Evolutionary conservation across 768 basidiomycete species (phyloP).

Genomic region (Xerocomellus dryophilus): DNA sequence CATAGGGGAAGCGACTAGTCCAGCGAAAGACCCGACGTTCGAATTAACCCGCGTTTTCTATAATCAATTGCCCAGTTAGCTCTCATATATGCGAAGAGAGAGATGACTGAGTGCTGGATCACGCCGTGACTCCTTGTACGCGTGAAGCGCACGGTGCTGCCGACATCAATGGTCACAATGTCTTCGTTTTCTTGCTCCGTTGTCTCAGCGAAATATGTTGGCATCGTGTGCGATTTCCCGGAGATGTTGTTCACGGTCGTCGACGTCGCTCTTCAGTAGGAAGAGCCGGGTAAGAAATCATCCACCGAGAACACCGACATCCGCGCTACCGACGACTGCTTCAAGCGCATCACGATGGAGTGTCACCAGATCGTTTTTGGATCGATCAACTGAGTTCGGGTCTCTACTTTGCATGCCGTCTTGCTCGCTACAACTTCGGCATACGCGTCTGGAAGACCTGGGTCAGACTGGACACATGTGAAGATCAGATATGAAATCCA

Average conservation of each 20-base stretch:
- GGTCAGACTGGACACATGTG: too few relatives aligned
- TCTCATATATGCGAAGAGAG: background rate
- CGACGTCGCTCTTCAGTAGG: background rate
- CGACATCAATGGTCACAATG: constrained; percentile 83
- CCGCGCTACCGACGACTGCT: constrained; percentile 44
- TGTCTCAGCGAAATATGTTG: constrained; percentile 78
- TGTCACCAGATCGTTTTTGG: constrained; percentile 49
- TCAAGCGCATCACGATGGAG: constrained; percentile 57
- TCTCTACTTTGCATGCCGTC: constrained; percentile 48
- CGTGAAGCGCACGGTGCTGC: constrained; percentile 78
- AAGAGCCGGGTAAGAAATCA: background rate
- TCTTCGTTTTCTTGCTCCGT: constrained; percentile 71
- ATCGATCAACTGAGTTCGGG: constrained; percentile 69
- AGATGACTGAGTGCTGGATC: constrained; percentile 55
- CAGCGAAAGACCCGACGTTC: constrained; percentile 91
- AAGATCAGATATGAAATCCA: too few relatives aligned
- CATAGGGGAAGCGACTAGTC: constrained; percentile 84
- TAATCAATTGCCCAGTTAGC: background rate
- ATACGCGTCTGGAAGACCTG: background rate
- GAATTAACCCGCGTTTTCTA: constrained; percentile 80
- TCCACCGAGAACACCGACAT: constrained; percentile 79
- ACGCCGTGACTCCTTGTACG: constrained; percentile 78
- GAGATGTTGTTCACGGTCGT: constrained; percentile 90
- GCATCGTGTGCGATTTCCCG: constrained; percentile 88
- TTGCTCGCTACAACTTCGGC: constrained; percentile 31